Percentiles rank a stretch among this genome's conserved stretches.
These are phyloP conservation scores for Lichtheimia corymbifera DNA, from an alignment of 371 early-diverging fungal species.

Conservation along the genomic window DNA sequence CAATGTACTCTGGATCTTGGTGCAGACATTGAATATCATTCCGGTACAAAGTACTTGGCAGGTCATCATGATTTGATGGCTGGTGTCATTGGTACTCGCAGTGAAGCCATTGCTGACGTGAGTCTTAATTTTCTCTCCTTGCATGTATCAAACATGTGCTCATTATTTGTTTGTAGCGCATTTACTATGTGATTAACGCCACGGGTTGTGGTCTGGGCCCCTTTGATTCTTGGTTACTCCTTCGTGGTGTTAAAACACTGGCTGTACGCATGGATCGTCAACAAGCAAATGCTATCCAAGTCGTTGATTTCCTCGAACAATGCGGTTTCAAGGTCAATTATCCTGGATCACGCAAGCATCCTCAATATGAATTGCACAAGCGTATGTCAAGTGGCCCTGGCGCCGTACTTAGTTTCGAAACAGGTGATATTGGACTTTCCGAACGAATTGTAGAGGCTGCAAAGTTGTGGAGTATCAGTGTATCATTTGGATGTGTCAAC, in stretches of 20 bases:
- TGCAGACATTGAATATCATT: conserved; percentile 87
- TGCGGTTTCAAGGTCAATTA: conserved; percentile 84
- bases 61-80: conserved; percentile 96
- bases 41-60: conserved; percentile 87
- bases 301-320: conserved; percentile 81
- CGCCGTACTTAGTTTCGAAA: conserved; percentile 93
- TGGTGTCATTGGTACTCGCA: conserved; percentile 80
- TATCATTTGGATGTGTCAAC: conserved; percentile 96
- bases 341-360: conserved; percentile 87
- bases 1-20: conserved; percentile 85
- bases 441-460: conserved; percentile 85
- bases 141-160: too few relatives aligned
- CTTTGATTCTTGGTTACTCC: conserved; percentile 85
- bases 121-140: conserved; percentile 4
- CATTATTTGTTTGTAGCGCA: conserved; percentile 23
- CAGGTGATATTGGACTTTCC: conserved; percentile 82
- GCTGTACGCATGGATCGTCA: conserved; percentile 88
- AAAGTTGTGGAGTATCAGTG: conserved; percentile 88
- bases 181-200: conserved; percentile 88
- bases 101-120: conserved; percentile 71
- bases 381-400: conserved; percentile 86
- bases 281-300: conserved; percentile 70
- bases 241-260: conserved; percentile 89
- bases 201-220: conserved; percentile 89
- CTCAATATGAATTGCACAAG: conserved; percentile 84